Conservation (phyloP, 352 stramenopile species). For the Phytophthora cryptogea region DNA sequence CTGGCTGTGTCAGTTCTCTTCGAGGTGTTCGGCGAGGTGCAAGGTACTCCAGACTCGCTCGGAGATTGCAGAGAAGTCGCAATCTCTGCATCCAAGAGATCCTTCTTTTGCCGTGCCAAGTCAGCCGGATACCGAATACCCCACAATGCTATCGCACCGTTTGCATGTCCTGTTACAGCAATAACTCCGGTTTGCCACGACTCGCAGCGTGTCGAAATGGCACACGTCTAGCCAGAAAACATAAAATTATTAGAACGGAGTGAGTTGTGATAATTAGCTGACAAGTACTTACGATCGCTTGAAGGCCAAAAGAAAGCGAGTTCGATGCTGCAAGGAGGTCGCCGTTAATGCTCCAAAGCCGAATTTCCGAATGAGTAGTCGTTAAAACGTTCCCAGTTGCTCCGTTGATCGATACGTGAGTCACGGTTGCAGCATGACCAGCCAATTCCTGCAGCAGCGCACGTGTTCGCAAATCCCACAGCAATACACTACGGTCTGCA, state of each 20-base stretch:
- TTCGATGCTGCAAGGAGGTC: constrained; percentile 66
- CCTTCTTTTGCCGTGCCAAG: constrained; percentile 40
- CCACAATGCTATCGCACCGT: constrained; percentile 78
- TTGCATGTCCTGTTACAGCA: constrained; percentile 66
- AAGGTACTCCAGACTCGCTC: background rate
- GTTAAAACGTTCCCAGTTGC: constrained; percentile 71
- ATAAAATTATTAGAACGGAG: constrained; percentile 6
- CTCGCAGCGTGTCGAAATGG: constrained; percentile 72
- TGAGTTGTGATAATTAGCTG: background rate
- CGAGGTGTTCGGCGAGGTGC: constrained; percentile 6
- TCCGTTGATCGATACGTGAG: constrained; percentile 68
- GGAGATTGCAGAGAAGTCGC: background rate
- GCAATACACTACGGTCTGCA: constrained; percentile 53
- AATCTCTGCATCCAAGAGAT: constrained; percentile 1
- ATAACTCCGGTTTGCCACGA: constrained; percentile 75
- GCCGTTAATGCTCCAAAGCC: constrained; percentile 82
- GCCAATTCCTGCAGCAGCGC: constrained; percentile 63
- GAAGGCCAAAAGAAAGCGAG: constrained; percentile 48
- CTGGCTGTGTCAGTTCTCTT: constrained; percentile 1
- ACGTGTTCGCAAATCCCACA: constrained; percentile 74
- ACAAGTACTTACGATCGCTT: constrained; percentile 51
- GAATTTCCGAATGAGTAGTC: constrained; percentile 50
- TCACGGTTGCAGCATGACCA: constrained; percentile 52
- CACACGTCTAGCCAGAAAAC: constrained; percentile 41
- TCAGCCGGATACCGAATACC: constrained; percentile 66